Evolutionary conservation across 768 basidiomycete species (phyloP), one percentile per base, ranked within the genome.

Genomic region (Wakefieldia striispora): DNA sequence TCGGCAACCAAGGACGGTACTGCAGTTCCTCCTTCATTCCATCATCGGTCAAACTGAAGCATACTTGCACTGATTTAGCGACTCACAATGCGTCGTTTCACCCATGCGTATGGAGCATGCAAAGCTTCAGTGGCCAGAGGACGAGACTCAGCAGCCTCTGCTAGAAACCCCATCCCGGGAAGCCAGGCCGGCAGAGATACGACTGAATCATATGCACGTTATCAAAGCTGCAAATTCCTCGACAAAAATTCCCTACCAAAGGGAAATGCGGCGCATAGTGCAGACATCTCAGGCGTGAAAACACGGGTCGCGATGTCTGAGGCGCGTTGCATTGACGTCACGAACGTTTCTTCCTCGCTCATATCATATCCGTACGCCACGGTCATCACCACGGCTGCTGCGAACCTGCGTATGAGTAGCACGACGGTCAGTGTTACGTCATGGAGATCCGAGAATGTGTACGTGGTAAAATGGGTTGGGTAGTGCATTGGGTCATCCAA

Each of bases 81-180:
- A 29, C 29, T 29, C 29, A 55, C 53, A 21, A 55, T 4, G 21
- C 43, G 43, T 33, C 5, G 45, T 27, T 45, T 48, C 7, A 38
- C 51, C 59, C 53, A 53, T 7, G 27, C 35, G 39, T 55, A 63
- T 0, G 55, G 51, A 9, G 47, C 35, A 9, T 65, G 45, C 27
- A 56, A 23, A 2, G 35, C 43, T 7, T 58, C 53, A 6, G 21
- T 9, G 6, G 35, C 27, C 17, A 54, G 24, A 34, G 27, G 47
- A 4, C 45, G 31, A 16, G 53, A 68, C 24, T 54, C 45, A 3
- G 36, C 21, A 4, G 59, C 55, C 20, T 51, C 16, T 17, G 49
- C 36, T 23, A 63, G 61, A 52, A 65, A 58, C 3, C 49, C 42
- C 42, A 66, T 58, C 7, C 63, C 61, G 0, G 63, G 68, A 19